phyloP scores from a whole-genome alignment of 2,329 filamentous ascomycete species.

The Penicillium sclerotigenum region DNA sequence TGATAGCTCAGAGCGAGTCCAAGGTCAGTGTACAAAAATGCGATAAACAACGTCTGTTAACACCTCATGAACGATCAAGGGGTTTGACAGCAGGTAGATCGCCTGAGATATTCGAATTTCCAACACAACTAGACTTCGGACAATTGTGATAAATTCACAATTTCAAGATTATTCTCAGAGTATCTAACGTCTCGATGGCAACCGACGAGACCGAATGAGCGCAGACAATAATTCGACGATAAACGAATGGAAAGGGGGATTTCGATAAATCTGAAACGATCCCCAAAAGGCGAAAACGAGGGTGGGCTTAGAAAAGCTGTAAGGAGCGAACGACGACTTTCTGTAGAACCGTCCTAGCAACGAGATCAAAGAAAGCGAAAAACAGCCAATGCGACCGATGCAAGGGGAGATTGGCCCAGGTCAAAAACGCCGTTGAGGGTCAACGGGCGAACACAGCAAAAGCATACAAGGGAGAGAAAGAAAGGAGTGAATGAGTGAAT shows the following conservation, averaged over 20 bases:
- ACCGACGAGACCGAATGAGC: conserved; percentile 16
- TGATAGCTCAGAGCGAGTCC: conserved; percentile 3
- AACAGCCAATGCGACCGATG: conserved; percentile 16
- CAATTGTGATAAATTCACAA: background rate
- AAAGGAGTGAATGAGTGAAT: conserved; percentile 29
- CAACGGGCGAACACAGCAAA: conserved; percentile 12
- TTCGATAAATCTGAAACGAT: conserved; percentile 17
- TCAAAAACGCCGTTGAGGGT: conserved; percentile 18
- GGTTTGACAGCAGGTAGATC: background rate
- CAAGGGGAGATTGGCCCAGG: conserved; percentile 25
- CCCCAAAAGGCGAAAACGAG: conserved; percentile 15
- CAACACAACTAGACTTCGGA: background rate
- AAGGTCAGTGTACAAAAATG: conserved; percentile 18
- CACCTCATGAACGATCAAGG: conserved; percentile 11
- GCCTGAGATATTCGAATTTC: background rate
- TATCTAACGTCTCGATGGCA: conserved; percentile 20
- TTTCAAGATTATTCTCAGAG: background rate
- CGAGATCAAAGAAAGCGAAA: conserved; percentile 19
- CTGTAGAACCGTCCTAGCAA: conserved; percentile 15
- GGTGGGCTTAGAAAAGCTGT: conserved; percentile 20
- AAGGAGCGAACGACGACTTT: conserved; percentile 22
- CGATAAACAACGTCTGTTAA: conserved; percentile 16
- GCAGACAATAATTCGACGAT: conserved; percentile 5
- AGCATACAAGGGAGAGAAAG: conserved; percentile 20
- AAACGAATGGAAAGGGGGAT: conserved; percentile 24